A percentile compares a stretch with the other conserved stretches of the same genome.
Conservation (phyloP, 1,139 yeast genomes). For the Yamadazyma diospyri region DNA sequence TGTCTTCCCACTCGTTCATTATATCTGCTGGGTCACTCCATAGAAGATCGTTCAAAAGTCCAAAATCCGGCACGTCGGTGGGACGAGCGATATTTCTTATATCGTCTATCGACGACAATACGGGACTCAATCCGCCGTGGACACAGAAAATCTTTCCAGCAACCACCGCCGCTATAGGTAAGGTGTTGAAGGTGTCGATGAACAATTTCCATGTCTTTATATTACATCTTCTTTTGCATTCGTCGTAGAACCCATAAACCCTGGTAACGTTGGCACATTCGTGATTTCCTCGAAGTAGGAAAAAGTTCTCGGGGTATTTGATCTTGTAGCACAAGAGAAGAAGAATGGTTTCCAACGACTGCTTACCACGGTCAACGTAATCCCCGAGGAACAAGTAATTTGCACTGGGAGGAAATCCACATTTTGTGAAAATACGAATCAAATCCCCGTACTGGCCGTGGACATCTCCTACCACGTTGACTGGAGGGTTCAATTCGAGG, state of each 20-base stretch:
- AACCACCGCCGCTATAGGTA: slow-evolving; percentile 93
- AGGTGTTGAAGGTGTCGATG: slow-evolving; percentile 88
- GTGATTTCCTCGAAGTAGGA: slow-evolving; percentile 88
- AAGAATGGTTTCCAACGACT: slow-evolving; percentile 85
- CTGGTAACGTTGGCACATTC: slow-evolving; percentile 96
- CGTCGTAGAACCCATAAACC: slow-evolving; percentile 95
- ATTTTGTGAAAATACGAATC: slow-evolving; percentile 85
- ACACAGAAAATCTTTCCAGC: slow-evolving; percentile 97
- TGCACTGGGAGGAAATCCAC: slow-evolving; percentile 97
- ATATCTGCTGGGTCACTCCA: slow-evolving; percentile 99
- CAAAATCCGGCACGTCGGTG: slow-evolving; percentile 96
- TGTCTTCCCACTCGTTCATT: slow-evolving; percentile 95
- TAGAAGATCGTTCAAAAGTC: slow-evolving; percentile 81
- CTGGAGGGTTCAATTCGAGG: slow-evolving; percentile 89
- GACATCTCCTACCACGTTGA: slow-evolving; percentile 95
- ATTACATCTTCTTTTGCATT: slow-evolving; percentile 89
- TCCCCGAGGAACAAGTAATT: slow-evolving; percentile 92
- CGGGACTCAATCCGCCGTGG: slow-evolving; percentile 95
- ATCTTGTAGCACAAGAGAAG: slow-evolving; percentile 86
- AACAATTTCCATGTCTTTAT: slow-evolving; percentile 92
- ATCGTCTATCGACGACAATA: slow-evolving; percentile 85
- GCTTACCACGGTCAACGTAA: slow-evolving; percentile 96
- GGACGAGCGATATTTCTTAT: slow-evolving; percentile 89
- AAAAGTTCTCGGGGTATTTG: slow-evolving; percentile 94
- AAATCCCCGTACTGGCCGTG: slow-evolving; percentile 96